Conservation (phyloP, 805 yeast species). For the Kodamaea laetipori region DNA sequence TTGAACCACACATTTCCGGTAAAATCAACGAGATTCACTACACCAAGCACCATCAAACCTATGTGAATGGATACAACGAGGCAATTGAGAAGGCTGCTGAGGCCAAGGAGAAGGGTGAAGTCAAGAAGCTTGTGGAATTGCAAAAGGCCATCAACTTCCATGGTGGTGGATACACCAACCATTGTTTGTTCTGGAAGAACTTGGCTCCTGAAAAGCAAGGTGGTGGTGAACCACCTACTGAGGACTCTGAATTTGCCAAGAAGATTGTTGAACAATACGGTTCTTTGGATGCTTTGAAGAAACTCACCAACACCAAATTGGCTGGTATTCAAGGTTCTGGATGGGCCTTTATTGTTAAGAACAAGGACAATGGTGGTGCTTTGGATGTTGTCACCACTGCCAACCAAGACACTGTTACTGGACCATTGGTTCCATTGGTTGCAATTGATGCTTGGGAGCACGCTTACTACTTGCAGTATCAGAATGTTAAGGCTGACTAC, state of each 20-base stretch:
- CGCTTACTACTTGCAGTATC: constrained; percentile 91
- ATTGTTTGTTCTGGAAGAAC: constrained; percentile 84
- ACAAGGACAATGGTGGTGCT: constrained; percentile 65
- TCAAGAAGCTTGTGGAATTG: constrained; percentile 59
- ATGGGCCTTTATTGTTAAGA: constrained; percentile 90
- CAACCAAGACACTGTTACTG: constrained; percentile 85
- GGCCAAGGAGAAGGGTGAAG: constrained; percentile 61
- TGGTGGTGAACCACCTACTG: constrained; percentile 68
- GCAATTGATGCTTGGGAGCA: constrained; percentile 98
- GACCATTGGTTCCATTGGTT: constrained; percentile 68
- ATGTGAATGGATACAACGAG: constrained; percentile 80
- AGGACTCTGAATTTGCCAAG: constrained; percentile 57
- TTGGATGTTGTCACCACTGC: constrained; percentile 78
- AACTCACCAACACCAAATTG: constrained; percentile 56
- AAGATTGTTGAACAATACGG: constrained; percentile 70
- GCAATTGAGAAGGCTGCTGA: constrained; percentile 73
- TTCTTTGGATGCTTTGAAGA: constrained; percentile 65
- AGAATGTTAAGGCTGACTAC: constrained; percentile 88
- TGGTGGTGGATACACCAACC: constrained; percentile 91
- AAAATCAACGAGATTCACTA: constrained; percentile 86
- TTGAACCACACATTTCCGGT: constrained; percentile 85
- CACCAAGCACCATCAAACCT: constrained; percentile 90
- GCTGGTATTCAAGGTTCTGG: constrained; percentile 95
- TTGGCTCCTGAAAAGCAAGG: constrained; percentile 73
- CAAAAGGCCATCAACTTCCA: constrained; percentile 83